Evolutionary conservation across 495 filamentous ascomycete genomes (phyloP), one percentile per base, ranked within the genome.

Genomic region (Thermothielavioides terrestris): DNA sequence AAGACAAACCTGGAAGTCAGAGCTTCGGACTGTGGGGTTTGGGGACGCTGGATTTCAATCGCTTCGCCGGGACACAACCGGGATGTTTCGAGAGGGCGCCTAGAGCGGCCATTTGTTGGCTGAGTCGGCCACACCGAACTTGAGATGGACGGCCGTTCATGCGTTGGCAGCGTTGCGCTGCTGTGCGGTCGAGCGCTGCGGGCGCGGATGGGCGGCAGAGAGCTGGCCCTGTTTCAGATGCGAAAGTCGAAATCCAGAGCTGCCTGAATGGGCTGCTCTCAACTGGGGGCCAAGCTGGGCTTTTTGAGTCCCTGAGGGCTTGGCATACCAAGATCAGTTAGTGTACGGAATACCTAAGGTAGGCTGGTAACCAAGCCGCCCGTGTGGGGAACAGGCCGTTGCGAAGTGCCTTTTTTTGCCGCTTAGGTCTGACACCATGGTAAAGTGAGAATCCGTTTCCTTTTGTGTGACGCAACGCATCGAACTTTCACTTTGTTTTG

Each of bases 211-310:
- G 26, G 26, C 23, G 18, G 7, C 9, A 15, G n/a, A 31, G 27
- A 49, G 36, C 14, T 25, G 25, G 26, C 36, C 46, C 28, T 50
- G 47, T 50, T 50, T 50, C 47, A 50, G 47, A 14, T 11, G 6
- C 2, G 36, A 35, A 17, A 10, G 5, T 26, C 14, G 39, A 50
- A 17, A 32, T 35, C 47, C 47, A 42, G 47, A 36, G 6, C 25
- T 15, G 28, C 46, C 32, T 49, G 35, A n/a, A n/a, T n/a, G n/a
- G n/a, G 45, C 34, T 2, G 21, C 20, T 27, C 36, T 23, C 35
- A 25, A 49, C 46, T 40, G 36, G 6, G 7, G n/a, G 46, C 25
- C 11, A 25, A 32, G 36, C 12, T 40, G 26, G 10, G 15, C 27
- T 41, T 42, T 49, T 34, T 9, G 31, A 14, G 31, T n/a, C 10